Conservation (phyloP, 495 filamentous ascomycete genomes). For the Schizothecium vesticola region DNA sequence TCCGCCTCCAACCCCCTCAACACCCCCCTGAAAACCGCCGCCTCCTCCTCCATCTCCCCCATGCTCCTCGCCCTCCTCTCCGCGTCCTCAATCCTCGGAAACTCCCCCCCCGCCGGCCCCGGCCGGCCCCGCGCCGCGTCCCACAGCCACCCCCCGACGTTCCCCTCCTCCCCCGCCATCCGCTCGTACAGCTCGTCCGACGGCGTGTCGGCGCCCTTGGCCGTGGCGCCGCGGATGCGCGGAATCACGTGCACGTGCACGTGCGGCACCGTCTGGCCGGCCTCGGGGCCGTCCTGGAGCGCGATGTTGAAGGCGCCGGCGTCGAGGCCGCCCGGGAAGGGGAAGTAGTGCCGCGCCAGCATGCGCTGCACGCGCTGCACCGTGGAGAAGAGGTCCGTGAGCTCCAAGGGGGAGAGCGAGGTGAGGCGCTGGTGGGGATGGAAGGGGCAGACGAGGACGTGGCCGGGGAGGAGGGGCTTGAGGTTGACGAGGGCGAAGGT, state of each 20-base stretch:
- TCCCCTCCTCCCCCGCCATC: conserved; percentile 79
- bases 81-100: conserved; percentile 58
- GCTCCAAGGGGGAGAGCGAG: conserved; percentile 67
- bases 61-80: conserved; percentile 60
- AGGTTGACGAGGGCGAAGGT: conserved; percentile 88
- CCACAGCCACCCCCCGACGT: conserved; percentile 61
- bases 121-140: conserved; percentile 34
- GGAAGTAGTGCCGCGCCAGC: conserved; percentile 67
- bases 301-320: conserved; percentile 76
- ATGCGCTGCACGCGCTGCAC: conserved; percentile 77
- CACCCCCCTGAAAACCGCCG: conserved; percentile 51
- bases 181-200: conserved; percentile 66
- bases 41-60: conserved; percentile 79
- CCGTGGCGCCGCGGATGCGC: conserved; percentile 43
- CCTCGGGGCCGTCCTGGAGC: conserved; percentile 81
- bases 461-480: conserved; percentile 88
- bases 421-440: conserved; percentile 62
- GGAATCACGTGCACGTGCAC: conserved; percentile 95
- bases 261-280: conserved; percentile 86
- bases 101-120: conserved; percentile 36
- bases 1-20: conserved; percentile 33
- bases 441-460: conserved; percentile 76
- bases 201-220: conserved; percentile 44
- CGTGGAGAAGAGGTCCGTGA: conserved; percentile 77
- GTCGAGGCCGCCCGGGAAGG: conserved; percentile 16